Evolutionary conservation across 1,284 basidiomycete genomes (phyloP).

Genomic region (Papiliotrema laurentii): DNA sequence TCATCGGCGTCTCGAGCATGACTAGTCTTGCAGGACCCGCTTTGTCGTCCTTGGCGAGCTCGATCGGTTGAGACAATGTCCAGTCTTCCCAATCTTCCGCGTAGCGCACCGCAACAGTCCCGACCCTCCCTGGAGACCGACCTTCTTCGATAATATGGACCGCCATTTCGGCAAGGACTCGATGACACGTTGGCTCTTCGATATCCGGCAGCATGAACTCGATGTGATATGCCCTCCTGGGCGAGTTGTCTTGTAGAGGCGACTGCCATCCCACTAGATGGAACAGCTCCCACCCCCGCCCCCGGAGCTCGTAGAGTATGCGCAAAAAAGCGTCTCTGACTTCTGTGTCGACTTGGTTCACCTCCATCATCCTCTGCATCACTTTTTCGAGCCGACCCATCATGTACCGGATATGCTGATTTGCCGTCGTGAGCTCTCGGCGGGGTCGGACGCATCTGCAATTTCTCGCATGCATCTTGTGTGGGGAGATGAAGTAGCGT

Average conservation of each 20-base stretch:
- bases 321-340: conserved; percentile 7
- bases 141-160: conserved; percentile 4
- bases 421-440: neutral
- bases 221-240: conserved; percentile 7
- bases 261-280: conserved; percentile 15
- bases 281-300: conserved; percentile 15
- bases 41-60: neutral
- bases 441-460: conserved; percentile 1
- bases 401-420: neutral
- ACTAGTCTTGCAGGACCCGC: neutral
- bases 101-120: conserved; percentile 15
- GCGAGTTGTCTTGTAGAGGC: neutral
- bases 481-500: conserved; percentile 1
- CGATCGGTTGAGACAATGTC: conserved; percentile 6
- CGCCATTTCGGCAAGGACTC: conserved; percentile 17
- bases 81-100: conserved; percentile 23
- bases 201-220: conserved; percentile 16
- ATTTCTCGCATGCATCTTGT: neutral
- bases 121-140: conserved; percentile 3
- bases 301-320: conserved; percentile 8
- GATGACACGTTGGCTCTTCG: conserved; percentile 8
- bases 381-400: conserved; percentile 15
- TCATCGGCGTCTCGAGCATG: too few species aligned
- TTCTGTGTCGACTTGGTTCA: neutral
- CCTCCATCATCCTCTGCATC: conserved; percentile 3